These are phyloP conservation scores for Celoporthe dispersa DNA, from an alignment of 2,329 filamentous ascomycete species.

Conservation along the genomic window DNA sequence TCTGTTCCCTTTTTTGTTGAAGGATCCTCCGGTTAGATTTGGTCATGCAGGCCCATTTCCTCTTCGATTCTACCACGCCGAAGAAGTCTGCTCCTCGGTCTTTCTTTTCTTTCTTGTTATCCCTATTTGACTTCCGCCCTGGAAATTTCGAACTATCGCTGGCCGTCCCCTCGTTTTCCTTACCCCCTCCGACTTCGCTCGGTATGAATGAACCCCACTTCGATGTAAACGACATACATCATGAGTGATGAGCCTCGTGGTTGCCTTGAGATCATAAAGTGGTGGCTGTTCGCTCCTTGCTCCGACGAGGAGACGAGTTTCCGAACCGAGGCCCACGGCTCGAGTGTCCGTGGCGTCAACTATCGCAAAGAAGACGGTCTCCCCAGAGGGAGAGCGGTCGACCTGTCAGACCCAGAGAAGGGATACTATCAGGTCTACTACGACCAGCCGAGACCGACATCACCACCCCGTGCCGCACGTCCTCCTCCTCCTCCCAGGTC, in stretches of 20 bases:
- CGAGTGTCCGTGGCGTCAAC: slow-evolving; percentile 6
- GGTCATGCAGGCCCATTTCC: slow-evolving; percentile 23
- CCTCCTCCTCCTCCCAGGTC: slow-evolving; percentile 27
- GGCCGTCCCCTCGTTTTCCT: slow-evolving; percentile 34
- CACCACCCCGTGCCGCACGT: slow-evolving; percentile 39
- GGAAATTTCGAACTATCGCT: slow-evolving; percentile 31
- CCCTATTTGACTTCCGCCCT: slow-evolving; percentile 20
- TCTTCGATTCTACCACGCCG: slow-evolving; percentile 23
- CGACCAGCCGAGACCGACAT: slow-evolving; percentile 44
- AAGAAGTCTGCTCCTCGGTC: slow-evolving; percentile 22
- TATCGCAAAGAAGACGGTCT: slow-evolving; percentile 15
- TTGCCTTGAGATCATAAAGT: slow-evolving; percentile 50
- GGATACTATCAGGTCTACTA: slow-evolving; percentile 33
- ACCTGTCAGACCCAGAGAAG: slow-evolving; percentile 27
- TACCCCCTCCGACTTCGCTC: slow-evolving; percentile 19
- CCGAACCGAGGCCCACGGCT: slow-evolving; percentile 20
- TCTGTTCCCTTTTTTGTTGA: slow-evolving; percentile 23
- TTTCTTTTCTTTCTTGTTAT: slow-evolving; percentile 10
- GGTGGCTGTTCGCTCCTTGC: slow-evolving; percentile 49
- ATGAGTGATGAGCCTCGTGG: slow-evolving; percentile 42
- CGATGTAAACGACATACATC: slow-evolving; percentile 21
- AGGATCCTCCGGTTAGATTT: slow-evolving; percentile 23
- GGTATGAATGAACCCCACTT: slow-evolving; percentile 32
- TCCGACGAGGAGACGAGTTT: slow-evolving; percentile 20
- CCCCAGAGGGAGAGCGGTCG: slow-evolving; percentile 9